Percentiles rank a stretch among this genome's conserved stretches.
Conservation (phyloP, 768 basidiomycete species). For the Suillus discolor region DNA sequence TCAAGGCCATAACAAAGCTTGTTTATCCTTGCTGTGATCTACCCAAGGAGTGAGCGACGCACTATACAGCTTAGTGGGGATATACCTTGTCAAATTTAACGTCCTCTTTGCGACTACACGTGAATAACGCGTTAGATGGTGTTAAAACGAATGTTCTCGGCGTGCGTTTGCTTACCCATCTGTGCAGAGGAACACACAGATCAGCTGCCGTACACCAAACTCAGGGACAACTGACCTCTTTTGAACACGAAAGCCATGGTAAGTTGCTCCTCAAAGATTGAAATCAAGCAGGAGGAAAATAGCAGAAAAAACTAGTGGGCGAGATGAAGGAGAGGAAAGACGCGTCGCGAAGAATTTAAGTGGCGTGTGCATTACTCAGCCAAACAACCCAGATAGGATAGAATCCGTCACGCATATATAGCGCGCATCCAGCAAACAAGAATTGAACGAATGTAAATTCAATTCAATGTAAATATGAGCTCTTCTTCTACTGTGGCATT, state of each 20-base stretch:
- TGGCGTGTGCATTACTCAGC: constrained; percentile 21
- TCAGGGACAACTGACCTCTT: constrained; percentile 45
- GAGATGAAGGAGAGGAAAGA: constrained; percentile 19
- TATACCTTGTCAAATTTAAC: constrained; percentile 92
- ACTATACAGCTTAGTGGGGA: constrained; percentile 15
- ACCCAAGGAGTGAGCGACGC: constrained; percentile 18
- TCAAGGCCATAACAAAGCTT: constrained; percentile 98
- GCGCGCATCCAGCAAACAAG: neutral
- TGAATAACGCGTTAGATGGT: constrained; percentile 28
- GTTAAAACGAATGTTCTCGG: constrained; percentile 10
- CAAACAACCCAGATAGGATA: constrained; percentile 24
- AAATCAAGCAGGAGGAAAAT: constrained; percentile 18
- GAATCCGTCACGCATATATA: neutral
- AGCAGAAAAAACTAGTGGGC: constrained; percentile 18
- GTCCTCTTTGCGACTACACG: constrained; percentile 78
- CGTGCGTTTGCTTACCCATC: constrained; percentile 47
- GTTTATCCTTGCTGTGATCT: constrained; percentile 87
- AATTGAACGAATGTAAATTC: neutral
- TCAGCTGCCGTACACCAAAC: constrained; percentile 12
- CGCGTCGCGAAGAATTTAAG: constrained; percentile 36
- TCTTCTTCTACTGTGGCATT: neutral
- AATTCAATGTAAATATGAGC: neutral
- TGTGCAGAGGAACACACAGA: constrained; percentile 24
- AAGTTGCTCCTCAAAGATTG: constrained; percentile 11
- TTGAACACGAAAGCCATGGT: constrained; percentile 58